phyloP scores from a whole-genome alignment of 1,284 basidiomycete genomes.

The Cryptococcus deneoformans region DNA sequence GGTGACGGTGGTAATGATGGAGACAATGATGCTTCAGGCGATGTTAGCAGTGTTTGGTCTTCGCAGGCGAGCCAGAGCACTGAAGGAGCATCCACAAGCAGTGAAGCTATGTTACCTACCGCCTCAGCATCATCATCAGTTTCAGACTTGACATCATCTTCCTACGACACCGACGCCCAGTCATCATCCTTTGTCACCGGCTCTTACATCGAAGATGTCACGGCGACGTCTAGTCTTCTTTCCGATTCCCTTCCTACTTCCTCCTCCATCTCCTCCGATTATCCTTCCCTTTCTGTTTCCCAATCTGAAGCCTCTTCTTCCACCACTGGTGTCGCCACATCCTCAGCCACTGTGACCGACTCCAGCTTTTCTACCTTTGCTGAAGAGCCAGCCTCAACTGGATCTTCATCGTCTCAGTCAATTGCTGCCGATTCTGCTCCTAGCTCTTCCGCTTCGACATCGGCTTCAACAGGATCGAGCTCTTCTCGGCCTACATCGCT shows the following conservation, averaged over 20 bases:
- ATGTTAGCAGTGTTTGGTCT: not conserved
- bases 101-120: not conserved
- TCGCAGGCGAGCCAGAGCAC: conserved; percentile 1
- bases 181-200: conserved; percentile 9
- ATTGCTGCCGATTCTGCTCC: not conserved
- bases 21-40: not conserved
- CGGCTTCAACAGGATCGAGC: conserved; percentile 10
- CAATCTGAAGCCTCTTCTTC: conserved; percentile 3
- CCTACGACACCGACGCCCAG: conserved; percentile 2
- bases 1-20: conserved; percentile 1
- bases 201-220: conserved; percentile 2
- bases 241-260: conserved; percentile 2
- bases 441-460: conserved; percentile 4
- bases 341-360: not conserved
- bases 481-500: conserved; percentile 7
- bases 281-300: conserved; percentile 1
- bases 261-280: not conserved
- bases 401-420: conserved; percentile 5
- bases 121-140: conserved; percentile 8
- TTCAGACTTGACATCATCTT: conserved; percentile 3
- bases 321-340: not conserved
- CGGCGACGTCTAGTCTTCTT: not conserved
- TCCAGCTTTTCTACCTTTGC: not conserved
- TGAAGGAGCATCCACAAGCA: not conserved
- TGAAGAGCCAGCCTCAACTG: conserved; percentile 1